Evolutionary conservation across 164 flowering plant genomes (phyloP), one percentile per base, ranked within the genome.

Genomic region (Taxillus chinensis): DNA sequence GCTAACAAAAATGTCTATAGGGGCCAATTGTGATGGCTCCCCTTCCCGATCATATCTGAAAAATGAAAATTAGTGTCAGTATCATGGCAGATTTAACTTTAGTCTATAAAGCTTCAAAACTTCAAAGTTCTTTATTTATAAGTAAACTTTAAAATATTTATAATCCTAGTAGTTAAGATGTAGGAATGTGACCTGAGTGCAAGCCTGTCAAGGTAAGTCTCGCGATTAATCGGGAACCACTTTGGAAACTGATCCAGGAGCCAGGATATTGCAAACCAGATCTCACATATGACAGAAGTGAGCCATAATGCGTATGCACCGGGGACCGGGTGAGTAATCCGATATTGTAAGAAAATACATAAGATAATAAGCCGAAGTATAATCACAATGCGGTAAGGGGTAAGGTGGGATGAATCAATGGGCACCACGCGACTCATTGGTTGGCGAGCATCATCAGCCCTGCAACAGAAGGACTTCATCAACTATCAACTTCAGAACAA

Each of bases 251-350:
- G 99, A 85, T 93, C 99, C 57, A 93, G 77, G 64, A 93, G 82
- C 99, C 99, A 93, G 5, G 97, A 93, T 63, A 90, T 67, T 39
- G 97, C 97, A 78, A 93, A 93, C 99, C 99, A 93, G 63, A 90
- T 83, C 85, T 93, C 99, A 76, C 99, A 93, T 53, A 93, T 87
- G 66, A 93, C 88, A 41, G 99, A 93, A 45, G 79, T 81, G 42
- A 93, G 70, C 97, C 99, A 93, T 73, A 93, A 67, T 0, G 92
- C 87, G 64, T 90, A 90, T 62, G 99, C 99, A 80, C 86, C 83
- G 45, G 77, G 71, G 65, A 90, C 99, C 0, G 99, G 99, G 65
- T 93, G 97, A 38, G 92, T 89, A 12, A 59, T 70, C 69, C 97
- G 96, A 66, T 90, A 93, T 76, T 90, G 96, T 64, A 93, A 72